Base-by-base conservation (phyloP, 1,284 basidiomycete genomes). In the Ustanciosporium gigantosporum region DNA sequence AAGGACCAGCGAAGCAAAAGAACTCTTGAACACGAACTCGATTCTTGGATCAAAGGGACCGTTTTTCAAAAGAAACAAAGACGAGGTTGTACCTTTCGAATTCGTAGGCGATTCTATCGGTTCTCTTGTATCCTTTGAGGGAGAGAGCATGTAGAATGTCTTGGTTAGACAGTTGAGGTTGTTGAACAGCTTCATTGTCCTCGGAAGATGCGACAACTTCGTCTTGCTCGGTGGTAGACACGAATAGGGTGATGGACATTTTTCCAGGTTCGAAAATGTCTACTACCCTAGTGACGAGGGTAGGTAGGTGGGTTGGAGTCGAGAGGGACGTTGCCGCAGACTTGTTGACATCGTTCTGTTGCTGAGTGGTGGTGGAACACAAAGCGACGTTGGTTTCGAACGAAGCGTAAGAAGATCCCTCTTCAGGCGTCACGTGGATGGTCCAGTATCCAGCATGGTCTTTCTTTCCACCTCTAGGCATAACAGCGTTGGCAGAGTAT, bases 351-450 rank as follows among this genome's bases (percentile, higher is more conserved):
- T n/a, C n/a, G n/a, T n/a, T n/a, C n/a, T n/a, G n/a, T n/a, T n/a
- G n/a, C n/a, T n/a, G n/a, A 79, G 29, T 73, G 21, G 83, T 81
- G 42, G 52, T 58, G 52, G 60, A 66, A 25, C 79, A 79, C 19
- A 93, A 83, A 3, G 90, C 89, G n/a, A 97, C 86, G 79, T 99
- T 99, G 80, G 91, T 95, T 80, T 99, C 95, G 81, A 98, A 98
- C 68, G 88, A 90, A 40, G 95, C 95, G 79, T 95, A 99, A 38
- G 91, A 94, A 87, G 90, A 96, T 49, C 90, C 93, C 66, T 89
- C 86, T 79, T 98, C 95, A 25, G 95, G 95, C 0, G 95, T 99
- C 43, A 98, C 95, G 79, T 99, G 95, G 56, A 98, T 94, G 7
- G 92, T 98, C 79, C 91, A 97, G 81, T 98, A 98, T 16, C 74